phyloP scores from a whole-genome alignment of 768 basidiomycete species.

The Sutorius australiensis region DNA sequence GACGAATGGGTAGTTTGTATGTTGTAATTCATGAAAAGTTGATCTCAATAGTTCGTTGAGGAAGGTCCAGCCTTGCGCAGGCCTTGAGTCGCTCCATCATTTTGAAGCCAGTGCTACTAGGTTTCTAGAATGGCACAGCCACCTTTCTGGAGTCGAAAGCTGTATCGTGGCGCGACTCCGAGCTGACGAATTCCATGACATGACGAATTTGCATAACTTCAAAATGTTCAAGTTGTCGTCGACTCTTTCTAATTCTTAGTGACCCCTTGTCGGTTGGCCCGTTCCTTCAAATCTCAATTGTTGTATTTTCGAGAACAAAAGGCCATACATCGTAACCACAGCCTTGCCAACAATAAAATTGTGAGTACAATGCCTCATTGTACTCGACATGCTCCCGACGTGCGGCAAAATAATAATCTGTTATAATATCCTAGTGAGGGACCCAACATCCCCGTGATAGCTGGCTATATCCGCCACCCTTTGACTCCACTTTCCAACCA shows the following conservation, averaged over 20 bases:
- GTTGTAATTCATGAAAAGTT: too few species aligned
- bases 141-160: not conserved
- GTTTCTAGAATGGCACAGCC: constrained; percentile 1
- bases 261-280: not conserved
- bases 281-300: not conserved
- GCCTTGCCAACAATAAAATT: constrained; percentile 29
- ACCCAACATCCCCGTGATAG: constrained; percentile 22
- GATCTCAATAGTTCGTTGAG: too few species aligned
- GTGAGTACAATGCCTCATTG: constrained; percentile 27
- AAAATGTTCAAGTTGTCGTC: not conserved
- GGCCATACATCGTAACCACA: constrained; percentile 16
- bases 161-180: not conserved
- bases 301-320: constrained; percentile 22
- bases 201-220: not conserved
- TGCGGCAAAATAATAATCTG: constrained; percentile 18
- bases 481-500: constrained; percentile 15
- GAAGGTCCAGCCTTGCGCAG: not conserved
- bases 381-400: constrained; percentile 24
- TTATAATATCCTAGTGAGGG: constrained; percentile 22
- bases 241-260: not conserved
- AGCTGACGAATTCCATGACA: not conserved
- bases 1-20: too few species aligned
- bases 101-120: not conserved
- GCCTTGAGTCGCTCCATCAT: too few species aligned
- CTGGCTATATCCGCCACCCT: constrained; percentile 24